phyloP scores from a whole-genome alignment of 306 rosid genomes.

The Sesbania bispinosa region DNA sequence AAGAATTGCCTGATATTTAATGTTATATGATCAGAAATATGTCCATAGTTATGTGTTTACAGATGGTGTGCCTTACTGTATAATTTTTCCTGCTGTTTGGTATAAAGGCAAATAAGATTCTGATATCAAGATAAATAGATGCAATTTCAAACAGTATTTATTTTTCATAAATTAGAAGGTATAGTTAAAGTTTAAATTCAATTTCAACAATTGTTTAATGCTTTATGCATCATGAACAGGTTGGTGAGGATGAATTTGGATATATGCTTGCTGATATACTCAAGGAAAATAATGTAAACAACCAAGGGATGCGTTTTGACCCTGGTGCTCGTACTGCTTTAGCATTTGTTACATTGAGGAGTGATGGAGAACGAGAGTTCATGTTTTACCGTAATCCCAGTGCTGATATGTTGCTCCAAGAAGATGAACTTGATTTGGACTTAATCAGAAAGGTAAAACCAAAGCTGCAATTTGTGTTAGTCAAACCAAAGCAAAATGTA shows the following conservation, averaged over 20 bases:
- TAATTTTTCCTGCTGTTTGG: not conserved
- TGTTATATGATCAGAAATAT: slow-evolving; percentile 2
- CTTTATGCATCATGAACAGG: slow-evolving; percentile 45
- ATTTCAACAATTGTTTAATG: not conserved
- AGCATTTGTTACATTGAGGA: slow-evolving; percentile 89
- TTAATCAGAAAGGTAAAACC: slow-evolving; percentile 70
- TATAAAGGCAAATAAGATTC: not conserved
- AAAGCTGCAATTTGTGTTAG: not conserved
- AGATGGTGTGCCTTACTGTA: not conserved
- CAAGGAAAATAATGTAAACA: slow-evolving; percentile 83
- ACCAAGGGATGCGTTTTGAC: slow-evolving; percentile 84
- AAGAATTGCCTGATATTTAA: not conserved
- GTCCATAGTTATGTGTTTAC: not conserved
- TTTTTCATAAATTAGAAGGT: slow-evolving; percentile 1
- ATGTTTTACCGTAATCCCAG: slow-evolving; percentile 98
- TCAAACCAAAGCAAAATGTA: not conserved
- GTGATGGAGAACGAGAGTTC: slow-evolving; percentile 95
- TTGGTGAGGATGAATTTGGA: slow-evolving; percentile 97
- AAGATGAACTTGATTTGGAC: slow-evolving; percentile 71
- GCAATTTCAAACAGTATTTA: not conserved
- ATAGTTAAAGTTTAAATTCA: not conserved
- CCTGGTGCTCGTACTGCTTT: slow-evolving; percentile 94
- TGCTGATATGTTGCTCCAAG: slow-evolving; percentile 94
- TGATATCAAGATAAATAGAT: not conserved
- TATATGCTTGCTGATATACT: slow-evolving; percentile 92